Percentiles rank a stretch among this genome's conserved stretches.
Evolutionary conservation across 106 monocot genomes (phyloP).

Genomic region (Triglochin maritima): DNA sequence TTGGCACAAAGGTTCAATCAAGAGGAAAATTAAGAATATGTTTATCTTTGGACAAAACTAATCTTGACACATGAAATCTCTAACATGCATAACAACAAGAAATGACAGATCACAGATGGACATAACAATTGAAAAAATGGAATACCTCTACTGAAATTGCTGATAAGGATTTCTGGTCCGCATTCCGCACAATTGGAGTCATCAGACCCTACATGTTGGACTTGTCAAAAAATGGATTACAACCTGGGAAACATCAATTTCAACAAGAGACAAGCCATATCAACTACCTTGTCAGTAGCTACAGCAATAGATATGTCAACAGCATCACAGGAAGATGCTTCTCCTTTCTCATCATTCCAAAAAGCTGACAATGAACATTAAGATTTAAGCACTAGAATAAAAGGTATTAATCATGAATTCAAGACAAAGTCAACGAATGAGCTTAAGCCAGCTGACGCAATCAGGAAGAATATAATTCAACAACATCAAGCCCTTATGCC

Average conservation of each 20-base stretch:
- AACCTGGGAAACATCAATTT: conserved; percentile 2
- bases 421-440: too few species aligned
- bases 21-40: not conserved
- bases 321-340: conserved; percentile 42
- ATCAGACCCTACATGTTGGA: conserved; percentile 65
- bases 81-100: not conserved
- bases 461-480: too few species aligned
- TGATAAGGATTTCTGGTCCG: conserved; percentile 76
- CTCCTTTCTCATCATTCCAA: conserved; percentile 72
- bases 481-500: too few species aligned
- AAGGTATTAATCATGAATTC: not conserved
- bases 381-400: not conserved
- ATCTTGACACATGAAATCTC: not conserved
- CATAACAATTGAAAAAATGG: not conserved
- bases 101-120: not conserved
- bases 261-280: not conserved
- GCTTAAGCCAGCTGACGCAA: too few species aligned
- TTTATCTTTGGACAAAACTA: not conserved
- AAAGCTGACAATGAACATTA: conserved; percentile 38
- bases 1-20: not conserved
- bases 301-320: conserved; percentile 98
- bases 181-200: conserved; percentile 97
- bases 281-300: conserved; percentile 77
- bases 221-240: conserved; percentile 2
- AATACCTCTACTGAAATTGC: conserved; percentile 84